Conservation (phyloP, 129 eudicot genomes). For the Kitagawia praeruptora region DNA sequence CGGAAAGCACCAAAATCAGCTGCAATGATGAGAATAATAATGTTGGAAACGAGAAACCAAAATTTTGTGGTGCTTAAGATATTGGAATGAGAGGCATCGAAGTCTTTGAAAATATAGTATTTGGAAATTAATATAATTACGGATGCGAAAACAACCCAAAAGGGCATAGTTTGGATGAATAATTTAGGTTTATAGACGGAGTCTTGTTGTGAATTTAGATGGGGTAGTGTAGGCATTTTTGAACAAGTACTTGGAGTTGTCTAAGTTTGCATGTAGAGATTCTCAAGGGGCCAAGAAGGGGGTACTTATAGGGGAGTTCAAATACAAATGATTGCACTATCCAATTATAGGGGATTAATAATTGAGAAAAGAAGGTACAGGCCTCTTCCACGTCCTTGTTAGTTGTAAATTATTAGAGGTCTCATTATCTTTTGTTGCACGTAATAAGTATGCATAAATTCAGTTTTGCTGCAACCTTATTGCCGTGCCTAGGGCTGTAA, state of each 20-base stretch:
- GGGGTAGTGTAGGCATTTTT: constrained; percentile 7
- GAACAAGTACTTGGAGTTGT: neutral
- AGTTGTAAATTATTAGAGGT: too few species aligned
- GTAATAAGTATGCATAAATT: too few species aligned
- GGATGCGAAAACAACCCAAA: constrained; percentile 25
- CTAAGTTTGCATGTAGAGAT: neutral
- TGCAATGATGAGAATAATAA: constrained; percentile 34
- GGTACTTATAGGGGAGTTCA: constrained; percentile 4
- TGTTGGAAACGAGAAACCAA: constrained; percentile 43
- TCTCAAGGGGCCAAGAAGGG: too few species aligned
- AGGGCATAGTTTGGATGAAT: constrained; percentile 11
- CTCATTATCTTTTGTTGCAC: too few species aligned
- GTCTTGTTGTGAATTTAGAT: neutral
- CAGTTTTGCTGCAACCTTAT: too few species aligned
- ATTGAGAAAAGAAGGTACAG: neutral
- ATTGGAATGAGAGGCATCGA: constrained; percentile 21
- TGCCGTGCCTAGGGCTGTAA: too few species aligned
- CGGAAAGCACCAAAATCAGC: constrained; percentile 32
- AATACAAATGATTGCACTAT: neutral
- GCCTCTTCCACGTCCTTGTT: too few species aligned
- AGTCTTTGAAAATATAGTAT: constrained; percentile 20
- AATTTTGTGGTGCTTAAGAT: constrained; percentile 31
- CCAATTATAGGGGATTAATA: neutral
- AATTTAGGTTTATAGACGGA: neutral
- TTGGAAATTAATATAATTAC: neutral